Base-by-base conservation (phyloP, 106 monocot species). In the Iris macrosiphon region DNA sequence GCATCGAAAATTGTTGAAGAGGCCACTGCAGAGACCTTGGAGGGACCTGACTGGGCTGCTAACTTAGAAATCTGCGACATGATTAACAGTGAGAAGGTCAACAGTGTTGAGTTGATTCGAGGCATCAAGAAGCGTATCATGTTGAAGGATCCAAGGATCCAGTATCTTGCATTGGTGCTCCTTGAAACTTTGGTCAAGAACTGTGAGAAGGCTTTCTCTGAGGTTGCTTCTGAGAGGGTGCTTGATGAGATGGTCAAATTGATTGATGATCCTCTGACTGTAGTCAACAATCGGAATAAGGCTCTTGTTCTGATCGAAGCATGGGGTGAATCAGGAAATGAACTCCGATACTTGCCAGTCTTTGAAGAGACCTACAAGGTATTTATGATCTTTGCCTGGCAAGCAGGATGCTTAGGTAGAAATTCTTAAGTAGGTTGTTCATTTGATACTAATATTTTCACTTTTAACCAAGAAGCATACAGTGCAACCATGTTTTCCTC, bases 341-440 rank as follows among this genome's bases (percentile, higher is more conserved):
- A 89, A 40, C 82, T 95, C 23, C 81, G 82, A 0, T 95, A 95
- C 56, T 66, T 95, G 42, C 95, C 95, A 26, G 85, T 95, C 25
- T 95, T 72, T 69, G 95, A 95, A 61, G 89, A 95, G 52, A 95
- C 95, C 9, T 95, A 95, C 70, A 95, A 95, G 88, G 94, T 95
- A 82, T 56, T 0, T 10, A 22, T n/a, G n/a, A n/a, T n/a, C n/a
- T n/a, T n/a, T n/a, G n/a, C n/a, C n/a, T n/a, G n/a, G n/a, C n/a
- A n/a, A n/a, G n/a, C n/a, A n/a, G n/a, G n/a, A n/a, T n/a, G n/a
- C n/a, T n/a, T n/a, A n/a, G n/a, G n/a, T n/a, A n/a, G n/a, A n/a
- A n/a, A n/a, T n/a, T n/a, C n/a, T n/a, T n/a, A n/a, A n/a, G n/a
- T n/a, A n/a, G n/a, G n/a, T n/a, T n/a, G n/a, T n/a, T n/a, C n/a